Evolutionary conservation across 2,329 filamentous ascomycete species (phyloP).

Genomic region (Ceratocystis eucalypticola): DNA sequence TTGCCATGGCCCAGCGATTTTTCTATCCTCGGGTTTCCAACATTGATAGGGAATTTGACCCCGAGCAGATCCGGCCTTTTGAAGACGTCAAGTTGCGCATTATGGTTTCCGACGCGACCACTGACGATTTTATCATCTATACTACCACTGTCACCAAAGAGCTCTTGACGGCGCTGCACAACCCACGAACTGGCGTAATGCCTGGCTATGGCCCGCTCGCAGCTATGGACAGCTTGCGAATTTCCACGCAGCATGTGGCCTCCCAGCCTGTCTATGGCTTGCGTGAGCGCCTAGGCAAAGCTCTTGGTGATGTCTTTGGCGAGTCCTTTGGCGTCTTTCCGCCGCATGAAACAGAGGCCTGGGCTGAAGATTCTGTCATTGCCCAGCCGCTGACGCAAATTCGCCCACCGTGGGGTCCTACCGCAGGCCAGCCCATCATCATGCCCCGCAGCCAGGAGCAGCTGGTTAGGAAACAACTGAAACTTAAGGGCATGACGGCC

Average conservation of each 20-base stretch:
- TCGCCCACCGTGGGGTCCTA: slow-evolving; percentile 2
- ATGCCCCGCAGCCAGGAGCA: neutral
- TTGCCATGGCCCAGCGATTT: slow-evolving; percentile 44
- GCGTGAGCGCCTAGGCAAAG: slow-evolving; percentile 40
- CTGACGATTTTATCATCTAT: slow-evolving; percentile 41
- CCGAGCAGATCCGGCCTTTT: slow-evolving; percentile 26
- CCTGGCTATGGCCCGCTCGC: slow-evolving; percentile 12
- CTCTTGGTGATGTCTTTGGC: slow-evolving; percentile 39
- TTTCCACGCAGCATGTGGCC: slow-evolving; percentile 4
- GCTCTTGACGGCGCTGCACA: slow-evolving; percentile 38
- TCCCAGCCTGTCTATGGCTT: slow-evolving; percentile 28
- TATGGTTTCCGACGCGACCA: slow-evolving; percentile 37
- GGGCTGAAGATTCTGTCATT: slow-evolving; percentile 9
- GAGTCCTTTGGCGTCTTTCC: slow-evolving; percentile 32
- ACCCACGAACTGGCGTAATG: slow-evolving; percentile 26
- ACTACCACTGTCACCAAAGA: slow-evolving; percentile 35
- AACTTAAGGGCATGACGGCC: neutral
- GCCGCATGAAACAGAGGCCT: slow-evolving; percentile 12
- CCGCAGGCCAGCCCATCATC: neutral
- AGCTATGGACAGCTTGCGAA: slow-evolving; percentile 27
- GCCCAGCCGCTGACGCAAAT: neutral
- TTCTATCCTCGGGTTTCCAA: slow-evolving; percentile 31
- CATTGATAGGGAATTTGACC: slow-evolving; percentile 20
- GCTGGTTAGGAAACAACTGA: slow-evolving; percentile 2
- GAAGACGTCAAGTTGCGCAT: slow-evolving; percentile 38